These are phyloP conservation scores for Fusarium mangiferae DNA, from an alignment of 2,329 filamentous ascomycete species.

Conservation along the genomic window DNA sequence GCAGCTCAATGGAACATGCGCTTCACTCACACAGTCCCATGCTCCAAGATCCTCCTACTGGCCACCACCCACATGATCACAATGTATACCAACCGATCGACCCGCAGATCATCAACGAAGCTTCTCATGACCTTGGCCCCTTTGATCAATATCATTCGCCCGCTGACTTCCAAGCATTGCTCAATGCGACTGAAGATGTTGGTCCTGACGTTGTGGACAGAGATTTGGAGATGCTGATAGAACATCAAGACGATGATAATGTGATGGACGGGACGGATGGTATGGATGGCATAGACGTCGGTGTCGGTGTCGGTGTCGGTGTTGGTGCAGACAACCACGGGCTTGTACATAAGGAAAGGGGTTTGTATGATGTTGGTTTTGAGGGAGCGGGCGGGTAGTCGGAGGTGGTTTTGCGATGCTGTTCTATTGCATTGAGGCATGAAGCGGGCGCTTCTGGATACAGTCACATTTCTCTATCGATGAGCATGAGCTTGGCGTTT, in stretches of 20 bases:
- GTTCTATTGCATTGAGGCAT: constrained; percentile 1
- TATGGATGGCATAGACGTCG: constrained; percentile 35
- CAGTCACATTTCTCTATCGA: constrained; percentile 11
- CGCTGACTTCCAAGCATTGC: constrained; percentile 64
- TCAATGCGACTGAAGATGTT: constrained; percentile 59
- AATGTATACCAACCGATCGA: constrained; percentile 65
- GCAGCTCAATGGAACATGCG: constrained; percentile 40
- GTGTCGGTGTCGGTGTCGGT: not conserved
- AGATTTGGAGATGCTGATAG: constrained; percentile 64
- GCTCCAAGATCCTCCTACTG: constrained; percentile 47
- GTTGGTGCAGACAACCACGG: constrained; percentile 22
- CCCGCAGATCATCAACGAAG: constrained; percentile 65
- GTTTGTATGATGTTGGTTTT: constrained; percentile 47
- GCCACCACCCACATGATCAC: constrained; percentile 38
- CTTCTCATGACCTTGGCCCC: constrained; percentile 46
- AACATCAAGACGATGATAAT: constrained; percentile 56
- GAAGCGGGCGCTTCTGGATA: constrained; percentile 33
- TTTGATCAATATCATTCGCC: constrained; percentile 57
- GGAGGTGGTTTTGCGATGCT: not conserved
- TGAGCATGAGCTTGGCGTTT: constrained; percentile 12
- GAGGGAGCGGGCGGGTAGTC: constrained; percentile 32
- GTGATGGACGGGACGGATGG: constrained; percentile 23
- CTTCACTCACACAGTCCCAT: constrained; percentile 44
- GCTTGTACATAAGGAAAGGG: constrained; percentile 38
- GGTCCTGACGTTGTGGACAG: constrained; percentile 56